A percentile compares a stretch with the other conserved stretches of the same genome.
Conservation (phyloP, 768 basidiomycete species). For the Boletus eberwhitei region DNA sequence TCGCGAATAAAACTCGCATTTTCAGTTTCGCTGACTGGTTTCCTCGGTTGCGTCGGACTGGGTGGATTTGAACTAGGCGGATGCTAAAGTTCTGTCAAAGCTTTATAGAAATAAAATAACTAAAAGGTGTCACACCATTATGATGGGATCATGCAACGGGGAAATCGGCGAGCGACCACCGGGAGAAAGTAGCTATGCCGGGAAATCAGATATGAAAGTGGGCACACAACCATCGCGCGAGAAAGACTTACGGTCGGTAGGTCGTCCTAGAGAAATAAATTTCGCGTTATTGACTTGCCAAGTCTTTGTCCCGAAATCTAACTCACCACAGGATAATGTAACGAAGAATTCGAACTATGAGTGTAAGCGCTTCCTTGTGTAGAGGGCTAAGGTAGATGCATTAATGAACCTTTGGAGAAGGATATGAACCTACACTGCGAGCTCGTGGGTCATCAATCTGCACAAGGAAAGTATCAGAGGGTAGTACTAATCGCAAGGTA, state of each 20-base stretch:
- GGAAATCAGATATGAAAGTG: neutral
- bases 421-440: conserved; percentile 3
- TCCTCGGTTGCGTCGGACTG: neutral
- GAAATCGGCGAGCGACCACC: neutral
- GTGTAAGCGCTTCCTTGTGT: neutral
- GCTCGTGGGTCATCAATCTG: conserved; percentile 1
- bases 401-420: neutral
- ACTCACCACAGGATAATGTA: neutral
- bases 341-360: neutral
- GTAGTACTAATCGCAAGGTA: neutral
- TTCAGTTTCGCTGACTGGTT: neutral
- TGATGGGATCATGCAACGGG: neutral
- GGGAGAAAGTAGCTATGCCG: neutral
- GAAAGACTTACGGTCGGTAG: neutral
- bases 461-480: neutral
- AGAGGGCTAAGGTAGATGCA: conserved; percentile 1
- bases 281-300: neutral
- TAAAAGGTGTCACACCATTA: neutral
- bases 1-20: neutral
- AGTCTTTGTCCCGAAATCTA: neutral
- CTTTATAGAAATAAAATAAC: neutral
- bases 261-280: conserved; percentile 1
- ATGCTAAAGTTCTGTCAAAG: neutral
- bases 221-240: neutral
- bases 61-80: neutral